phyloP scores from a whole-genome alignment of 2,329 filamentous ascomycete genomes.

The Xylariaceae sp. region DNA sequence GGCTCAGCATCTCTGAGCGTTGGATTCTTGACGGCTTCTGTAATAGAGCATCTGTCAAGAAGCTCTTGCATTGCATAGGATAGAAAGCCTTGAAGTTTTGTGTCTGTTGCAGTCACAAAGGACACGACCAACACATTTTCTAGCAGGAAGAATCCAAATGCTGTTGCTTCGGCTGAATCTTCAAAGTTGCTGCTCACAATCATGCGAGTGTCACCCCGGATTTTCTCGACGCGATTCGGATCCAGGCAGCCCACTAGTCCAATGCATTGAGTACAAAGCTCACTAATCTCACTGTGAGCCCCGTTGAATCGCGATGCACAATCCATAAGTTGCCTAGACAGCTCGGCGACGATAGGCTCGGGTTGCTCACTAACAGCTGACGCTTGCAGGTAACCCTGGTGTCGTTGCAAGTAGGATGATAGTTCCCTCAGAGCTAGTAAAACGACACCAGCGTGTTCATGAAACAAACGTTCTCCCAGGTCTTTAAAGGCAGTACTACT shows the following conservation, averaged over 20 bases:
- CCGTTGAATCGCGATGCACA: constrained; percentile 78
- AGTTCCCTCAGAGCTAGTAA: constrained; percentile 78
- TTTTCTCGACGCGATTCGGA: constrained; percentile 80
- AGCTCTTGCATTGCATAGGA: constrained; percentile 95
- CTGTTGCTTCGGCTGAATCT: constrained; percentile 70
- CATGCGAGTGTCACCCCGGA: constrained; percentile 76
- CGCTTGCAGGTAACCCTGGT: constrained; percentile 77
- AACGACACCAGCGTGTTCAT: constrained; percentile 85
- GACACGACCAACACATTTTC: constrained; percentile 86
- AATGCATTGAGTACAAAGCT: constrained; percentile 76
- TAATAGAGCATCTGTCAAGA: constrained; percentile 73
- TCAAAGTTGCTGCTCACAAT: constrained; percentile 87
- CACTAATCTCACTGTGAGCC: constrained; percentile 63
- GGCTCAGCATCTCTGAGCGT: constrained; percentile 50
- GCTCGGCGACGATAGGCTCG: constrained; percentile 65
- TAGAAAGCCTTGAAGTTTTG: constrained; percentile 83
- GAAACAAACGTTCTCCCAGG: constrained; percentile 70
- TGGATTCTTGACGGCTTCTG: constrained; percentile 47
- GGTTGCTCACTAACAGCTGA: constrained; percentile 82
- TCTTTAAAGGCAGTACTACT: constrained; percentile 65
- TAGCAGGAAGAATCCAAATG: constrained; percentile 82
- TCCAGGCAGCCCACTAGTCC: constrained; percentile 91
- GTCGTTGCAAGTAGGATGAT: constrained; percentile 64
- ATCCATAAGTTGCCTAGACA: constrained; percentile 79
- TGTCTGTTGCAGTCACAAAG: constrained; percentile 87